Evolutionary conservation across 805 yeast genomes (phyloP), one percentile per base, ranked within the genome.

Genomic region (Candida ovalis): DNA sequence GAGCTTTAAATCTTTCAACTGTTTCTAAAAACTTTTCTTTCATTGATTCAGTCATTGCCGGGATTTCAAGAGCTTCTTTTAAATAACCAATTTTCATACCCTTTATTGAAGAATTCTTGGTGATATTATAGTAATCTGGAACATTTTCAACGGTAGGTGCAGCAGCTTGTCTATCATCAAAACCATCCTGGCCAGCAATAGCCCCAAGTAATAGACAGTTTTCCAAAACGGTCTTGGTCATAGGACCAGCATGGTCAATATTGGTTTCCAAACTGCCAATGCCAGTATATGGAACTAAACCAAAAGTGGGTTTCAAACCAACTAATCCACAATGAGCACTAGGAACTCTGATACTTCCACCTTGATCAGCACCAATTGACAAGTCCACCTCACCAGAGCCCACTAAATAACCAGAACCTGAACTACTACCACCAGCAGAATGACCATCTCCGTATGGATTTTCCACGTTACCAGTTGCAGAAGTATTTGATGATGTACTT

Each of bases 251-350:
- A 51, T 67, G 70, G 46, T 69, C 74, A 39, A 62, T 62, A 39
- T 62, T 65, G 7, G 64, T 58, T 41, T 67, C 72, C 42, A 63
- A 54, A 36, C 66, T 60, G 7, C 66, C 67, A 35, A 66, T 61
- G n/a, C 72, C 73, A 15, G 74, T 66, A 53, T 58, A 64, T 3
- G 70, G 70, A 19, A 67, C 65, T 23, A 66, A 49, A 10, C 81
- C 81, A 57, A 74, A 75, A 0, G 77, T 67, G 3, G 81, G 80
- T 53, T 76, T 76, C 54, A 75, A 68, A 36, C 80, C 80, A 43
- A 55, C 60, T 1, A 57, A 22, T 17, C 60, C 60, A 47, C 43
- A 71, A 62, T 55, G 54, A 15, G 60, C 61, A 40, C 78, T 78
- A 3, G 80, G 81, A 41, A 72, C 65, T 39, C 81, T 61, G 13